Evolutionary conservation across 441 rosid genomes (phyloP), one percentile per base, ranked within the genome.

Genomic region (Biscutella auriculata): DNA sequence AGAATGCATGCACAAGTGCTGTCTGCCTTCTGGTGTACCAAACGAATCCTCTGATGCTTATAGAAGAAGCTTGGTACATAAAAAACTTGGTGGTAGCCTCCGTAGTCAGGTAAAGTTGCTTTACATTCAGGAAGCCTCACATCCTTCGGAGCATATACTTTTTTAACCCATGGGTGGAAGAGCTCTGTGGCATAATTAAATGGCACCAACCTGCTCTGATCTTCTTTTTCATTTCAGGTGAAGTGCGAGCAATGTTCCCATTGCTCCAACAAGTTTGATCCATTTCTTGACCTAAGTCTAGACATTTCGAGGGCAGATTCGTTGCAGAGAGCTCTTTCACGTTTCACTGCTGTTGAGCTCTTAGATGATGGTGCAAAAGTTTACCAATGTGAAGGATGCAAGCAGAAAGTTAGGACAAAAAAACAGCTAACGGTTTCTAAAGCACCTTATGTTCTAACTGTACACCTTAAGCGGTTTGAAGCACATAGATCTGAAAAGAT

Each of bases 1-100:
- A 47, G 99, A 93, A 70, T 89, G 95, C 23, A 93, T 93, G 97
- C 97, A 93, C 68, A 93, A 82, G 67, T 93, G 99, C 64, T 89
- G 93, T 85, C 75, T 93, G 58, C 96, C 99, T 42, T 89, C 90
- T 17, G 97, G 99, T 66, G 95, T 93, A 57, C 93, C 88, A 10
- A 89, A 84, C 14, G 89, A 89, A 72, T 93, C 99, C 4, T 79
- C 95, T 41, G 70, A 84, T 67, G 99, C 99, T 62, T 87, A 85
- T 63, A 90, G 85, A 63, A 89, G 75, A 75, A 93, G 99, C 80
- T 75, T 87, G 80, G 97, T 93, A 7, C 96, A 93, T 78, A 87
- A 79, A 65, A 93, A 89, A 44, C 89, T 93, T 73, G 99, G 99
- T 9, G 99, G 99, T 52, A 87, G 76, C 65, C 85, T 93, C 50